Conservation (phyloP, 1,284 basidiomycete species). For the Meripilus lineatus region DNA sequence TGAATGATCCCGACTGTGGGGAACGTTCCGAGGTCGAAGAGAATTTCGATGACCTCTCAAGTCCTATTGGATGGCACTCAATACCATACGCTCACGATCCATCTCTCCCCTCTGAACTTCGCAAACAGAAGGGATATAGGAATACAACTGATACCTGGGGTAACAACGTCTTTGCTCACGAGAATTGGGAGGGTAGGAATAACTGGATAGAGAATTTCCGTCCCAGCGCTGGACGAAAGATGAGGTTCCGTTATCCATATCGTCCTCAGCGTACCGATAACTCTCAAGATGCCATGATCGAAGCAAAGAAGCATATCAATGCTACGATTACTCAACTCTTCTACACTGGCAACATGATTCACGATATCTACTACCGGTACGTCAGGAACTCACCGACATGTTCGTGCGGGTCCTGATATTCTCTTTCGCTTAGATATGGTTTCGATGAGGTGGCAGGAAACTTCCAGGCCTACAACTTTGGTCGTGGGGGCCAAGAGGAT, state of each 20-base stretch:
- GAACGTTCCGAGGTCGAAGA: slow-evolving; percentile 52
- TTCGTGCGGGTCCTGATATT: neutral
- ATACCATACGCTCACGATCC: slow-evolving; percentile 61
- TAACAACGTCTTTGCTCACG: slow-evolving; percentile 89
- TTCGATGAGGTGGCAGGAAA: slow-evolving; percentile 92
- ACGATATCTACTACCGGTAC: slow-evolving; percentile 69
- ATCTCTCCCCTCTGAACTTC: slow-evolving; percentile 18
- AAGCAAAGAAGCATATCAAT: slow-evolving; percentile 82
- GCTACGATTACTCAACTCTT: slow-evolving; percentile 86
- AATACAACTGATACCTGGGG: slow-evolving; percentile 83
- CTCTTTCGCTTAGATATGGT: slow-evolving; percentile 58
- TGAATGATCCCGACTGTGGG: slow-evolving; percentile 69
- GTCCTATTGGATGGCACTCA: slow-evolving; percentile 87
- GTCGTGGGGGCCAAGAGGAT: slow-evolving; percentile 77
- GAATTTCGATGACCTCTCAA: slow-evolving; percentile 69
- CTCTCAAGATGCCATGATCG: slow-evolving; percentile 45
- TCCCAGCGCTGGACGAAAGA: slow-evolving; percentile 54
- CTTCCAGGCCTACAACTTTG: slow-evolving; percentile 98
- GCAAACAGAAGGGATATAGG: slow-evolving; percentile 33
- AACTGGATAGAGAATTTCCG: slow-evolving; percentile 76
- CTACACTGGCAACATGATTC: slow-evolving; percentile 86
- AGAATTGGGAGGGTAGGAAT: slow-evolving; percentile 85
- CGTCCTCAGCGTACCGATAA: slow-evolving; percentile 46
- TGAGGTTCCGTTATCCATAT: slow-evolving; percentile 71
- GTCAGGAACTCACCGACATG: neutral